Percentiles rank a stretch among this genome's conserved stretches.
Conservation (phyloP, 1,139 yeast species). For the Hansenula sp. region DNA sequence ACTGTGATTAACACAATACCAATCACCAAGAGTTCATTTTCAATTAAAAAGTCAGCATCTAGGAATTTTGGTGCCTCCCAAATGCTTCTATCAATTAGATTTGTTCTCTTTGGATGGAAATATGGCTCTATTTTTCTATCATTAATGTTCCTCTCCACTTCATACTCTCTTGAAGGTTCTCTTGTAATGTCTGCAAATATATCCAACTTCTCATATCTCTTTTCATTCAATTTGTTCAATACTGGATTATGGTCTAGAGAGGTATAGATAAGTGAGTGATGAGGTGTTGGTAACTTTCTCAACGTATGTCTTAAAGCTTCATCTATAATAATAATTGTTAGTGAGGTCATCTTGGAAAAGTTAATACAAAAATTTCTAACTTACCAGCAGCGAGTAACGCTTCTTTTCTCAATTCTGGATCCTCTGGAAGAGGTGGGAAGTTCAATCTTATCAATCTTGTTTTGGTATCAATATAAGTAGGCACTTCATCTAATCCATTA, state of each 20-base stretch:
- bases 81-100: slow-evolving; percentile 13
- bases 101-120: slow-evolving; percentile 27
- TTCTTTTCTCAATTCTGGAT: slow-evolving; percentile 25
- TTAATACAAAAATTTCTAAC: slow-evolving; percentile 15
- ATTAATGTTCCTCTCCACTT: slow-evolving; percentile 52
- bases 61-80: slow-evolving; percentile 13
- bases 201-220: slow-evolving; percentile 16
- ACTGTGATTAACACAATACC: slow-evolving; percentile 11
- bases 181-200: slow-evolving; percentile 28
- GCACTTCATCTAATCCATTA: slow-evolving; percentile 36
- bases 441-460: slow-evolving; percentile 56
- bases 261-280: slow-evolving; percentile 50
- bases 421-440: slow-evolving; percentile 45
- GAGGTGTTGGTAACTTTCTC: slow-evolving; percentile 67
- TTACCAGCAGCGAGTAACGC: slow-evolving; percentile 44
- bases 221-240: slow-evolving; percentile 15
- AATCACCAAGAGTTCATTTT: slow-evolving; percentile 19
- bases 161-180: slow-evolving; percentile 36
- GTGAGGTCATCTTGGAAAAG: slow-evolving; percentile 22
- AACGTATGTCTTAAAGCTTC: slow-evolving; percentile 38
- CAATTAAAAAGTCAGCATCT: slow-evolving; percentile 18
- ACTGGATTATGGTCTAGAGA: slow-evolving; percentile 19
- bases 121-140: slow-evolving; percentile 30
- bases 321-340: slow-evolving; percentile 6
- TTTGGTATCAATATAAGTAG: slow-evolving; percentile 54